Base-by-base conservation (phyloP, 176 grass and related monocot species). In the Oryza punctata region DNA sequence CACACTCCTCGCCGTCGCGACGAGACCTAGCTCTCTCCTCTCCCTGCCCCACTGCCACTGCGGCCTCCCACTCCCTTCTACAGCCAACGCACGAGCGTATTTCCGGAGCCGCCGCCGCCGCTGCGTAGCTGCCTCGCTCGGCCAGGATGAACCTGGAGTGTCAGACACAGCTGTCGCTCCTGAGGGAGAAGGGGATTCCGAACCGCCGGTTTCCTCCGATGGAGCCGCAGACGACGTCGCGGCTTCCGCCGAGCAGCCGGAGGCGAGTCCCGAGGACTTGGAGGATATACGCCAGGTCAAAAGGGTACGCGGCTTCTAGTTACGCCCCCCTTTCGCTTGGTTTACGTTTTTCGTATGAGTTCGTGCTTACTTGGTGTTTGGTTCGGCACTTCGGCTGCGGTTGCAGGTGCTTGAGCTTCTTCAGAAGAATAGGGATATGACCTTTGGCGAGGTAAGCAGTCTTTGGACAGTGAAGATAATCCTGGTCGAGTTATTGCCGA, bases 361-460 rank as follows among this genome's bases (percentile, higher is more conserved):
- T 75, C 10, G 16, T 72, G 41, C 24, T 76, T 71, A 85, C 29
- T 52, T 79, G 68, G 29, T 26, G 41, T 80, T 46, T 81, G 49
- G 40, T 49, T 87, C 70, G 30, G 30, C 30, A 32, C 30, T 32
- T 32, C 30, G 78, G 66, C 68, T 71, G 41, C 30, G 46, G 8
- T 72, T 16, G 54, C 59, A 99, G 96, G 91, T 94, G 23, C 80
- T 96, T 85, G 81, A 94, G 69, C 75, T 99, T 81, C 86, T 99
- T 60, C 82, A 89, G 82, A 89, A 94, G 84, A 99, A 99, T 57
- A 94, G 93, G 65, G 96, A 96, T 26, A 99, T 99, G 96, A 85
- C 89, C 44, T 96, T 96, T 65, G 91, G 96, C 23, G 96, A 99
- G 93, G 96, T 96, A 67, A 83, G 74, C 44, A 4, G 69, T 50